phyloP scores from a whole-genome alignment of 352 stramenopile genomes.

The Pythium insidiosum region DNA sequence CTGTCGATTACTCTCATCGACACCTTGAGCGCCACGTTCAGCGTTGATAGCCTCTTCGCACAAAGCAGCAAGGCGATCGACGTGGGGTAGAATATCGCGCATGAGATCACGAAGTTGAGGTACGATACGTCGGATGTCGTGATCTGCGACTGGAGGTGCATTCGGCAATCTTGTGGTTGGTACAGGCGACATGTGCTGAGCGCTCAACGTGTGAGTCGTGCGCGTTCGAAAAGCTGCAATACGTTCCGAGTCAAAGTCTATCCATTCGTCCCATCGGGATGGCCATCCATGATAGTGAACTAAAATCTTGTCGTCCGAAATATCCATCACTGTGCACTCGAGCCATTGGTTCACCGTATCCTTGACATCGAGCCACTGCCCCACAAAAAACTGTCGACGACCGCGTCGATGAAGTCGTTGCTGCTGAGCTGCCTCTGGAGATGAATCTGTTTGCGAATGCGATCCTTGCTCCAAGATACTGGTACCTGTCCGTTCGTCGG shows the following conservation, averaged over 20 bases:
- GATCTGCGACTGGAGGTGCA: slow-evolving; percentile 29
- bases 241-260: slow-evolving; percentile 90
- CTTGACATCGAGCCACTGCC: slow-evolving; percentile 96
- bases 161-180: slow-evolving; percentile 47
- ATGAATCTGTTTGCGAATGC: too few species aligned
- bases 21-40: background rate
- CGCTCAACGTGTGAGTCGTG: slow-evolving; percentile 57
- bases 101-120: slow-evolving; percentile 56
- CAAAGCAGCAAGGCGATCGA: slow-evolving; percentile 55
- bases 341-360: slow-evolving; percentile 99
- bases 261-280: slow-evolving; percentile 96
- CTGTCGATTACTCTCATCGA: slow-evolving; percentile 2
- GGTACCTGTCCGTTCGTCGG: background rate
- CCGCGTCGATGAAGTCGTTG: slow-evolving; percentile 15
- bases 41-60: slow-evolving; percentile 44
- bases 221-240: slow-evolving; percentile 94
- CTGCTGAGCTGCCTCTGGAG: background rate
- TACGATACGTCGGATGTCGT: slow-evolving; percentile 39
- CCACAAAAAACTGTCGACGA: slow-evolving; percentile 66
- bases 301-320: slow-evolving; percentile 80
- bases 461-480: background rate
- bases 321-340: slow-evolving; percentile 93
- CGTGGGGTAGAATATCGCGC: slow-evolving; percentile 58
- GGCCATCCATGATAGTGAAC: slow-evolving; percentile 98
- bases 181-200: slow-evolving; percentile 44